Evolutionary conservation across 202 grass and related monocot genomes (phyloP).

Genomic region (Eragrostis tef): DNA sequence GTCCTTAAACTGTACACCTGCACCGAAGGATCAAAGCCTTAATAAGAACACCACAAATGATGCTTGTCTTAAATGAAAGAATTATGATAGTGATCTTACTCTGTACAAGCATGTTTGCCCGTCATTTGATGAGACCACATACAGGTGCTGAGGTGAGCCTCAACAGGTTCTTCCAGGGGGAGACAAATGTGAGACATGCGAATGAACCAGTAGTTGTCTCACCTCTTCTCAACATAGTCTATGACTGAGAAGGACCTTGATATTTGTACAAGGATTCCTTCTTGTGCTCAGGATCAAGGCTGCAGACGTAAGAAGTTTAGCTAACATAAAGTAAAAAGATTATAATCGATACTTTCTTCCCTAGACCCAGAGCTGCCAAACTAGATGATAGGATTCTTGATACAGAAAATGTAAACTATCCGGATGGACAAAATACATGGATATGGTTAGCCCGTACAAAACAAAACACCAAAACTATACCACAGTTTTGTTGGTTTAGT

Average conservation of each 20-base stretch:
- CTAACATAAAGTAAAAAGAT: slow-evolving; percentile 25
- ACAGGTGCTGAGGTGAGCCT: neutral
- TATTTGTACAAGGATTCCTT: slow-evolving; percentile 95
- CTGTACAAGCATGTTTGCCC: slow-evolving; percentile 43
- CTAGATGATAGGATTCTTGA: neutral
- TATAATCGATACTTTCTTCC: neutral
- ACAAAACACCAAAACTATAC: neutral
- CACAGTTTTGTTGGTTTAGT: slow-evolving; percentile 22
- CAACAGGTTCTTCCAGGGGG: neutral
- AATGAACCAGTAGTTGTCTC: slow-evolving; percentile 10
- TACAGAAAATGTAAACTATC: neutral
- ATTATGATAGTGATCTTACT: slow-evolving; percentile 17
- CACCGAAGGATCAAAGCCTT: slow-evolving; percentile 3
- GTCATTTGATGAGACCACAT: neutral
- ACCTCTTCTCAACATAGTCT: slow-evolving; percentile 30
- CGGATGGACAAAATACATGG: neutral
- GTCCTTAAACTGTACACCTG: slow-evolving; percentile 64
- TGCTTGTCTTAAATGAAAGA: neutral
- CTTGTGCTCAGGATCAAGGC: slow-evolving; percentile 96
- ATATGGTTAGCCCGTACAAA: neutral
- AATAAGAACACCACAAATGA: neutral
- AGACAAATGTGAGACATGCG: neutral
- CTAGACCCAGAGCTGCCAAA: slow-evolving; percentile 12
- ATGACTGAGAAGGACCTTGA: slow-evolving; percentile 64
- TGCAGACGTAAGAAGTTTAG: slow-evolving; percentile 47